Percentiles rank a stretch among this genome's conserved stretches.
phyloP scores from a whole-genome alignment of 2,329 filamentous ascomycete species.

The Colletotrichum higginsianum region DNA sequence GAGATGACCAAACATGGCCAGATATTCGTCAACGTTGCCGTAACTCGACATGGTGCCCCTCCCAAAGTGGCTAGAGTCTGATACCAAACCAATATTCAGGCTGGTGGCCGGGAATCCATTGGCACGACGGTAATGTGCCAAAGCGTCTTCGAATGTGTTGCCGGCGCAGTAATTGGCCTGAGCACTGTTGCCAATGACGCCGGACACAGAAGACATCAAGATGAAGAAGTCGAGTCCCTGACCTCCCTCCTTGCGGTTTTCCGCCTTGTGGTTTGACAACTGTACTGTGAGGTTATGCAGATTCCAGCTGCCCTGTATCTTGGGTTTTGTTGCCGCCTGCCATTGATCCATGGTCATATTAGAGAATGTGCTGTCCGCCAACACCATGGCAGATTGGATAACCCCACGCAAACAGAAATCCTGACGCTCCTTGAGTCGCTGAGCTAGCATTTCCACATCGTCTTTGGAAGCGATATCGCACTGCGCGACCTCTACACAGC shows the following conservation, averaged over 20 bases:
- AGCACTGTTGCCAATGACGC: constrained; percentile 41
- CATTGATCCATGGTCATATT: constrained; percentile 43
- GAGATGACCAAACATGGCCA: constrained; percentile 49
- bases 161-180: constrained; percentile 44
- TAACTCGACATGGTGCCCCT: constrained; percentile 65
- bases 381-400: constrained; percentile 52
- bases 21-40: constrained; percentile 61
- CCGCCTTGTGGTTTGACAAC: background rate
- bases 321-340: constrained; percentile 38
- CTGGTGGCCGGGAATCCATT: constrained; percentile 5
- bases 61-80: constrained; percentile 60
- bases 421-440: constrained; percentile 44
- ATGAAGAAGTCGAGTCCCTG: constrained; percentile 42
- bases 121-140: constrained; percentile 34
- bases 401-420: constrained; percentile 43
- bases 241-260: background rate
- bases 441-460: constrained; percentile 33
- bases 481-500: constrained; percentile 32
- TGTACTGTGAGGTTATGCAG: constrained; percentile 30
- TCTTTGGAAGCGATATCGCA: constrained; percentile 43
- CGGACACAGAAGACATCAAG: constrained; percentile 43
- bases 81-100: constrained; percentile 35
- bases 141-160: constrained; percentile 43
- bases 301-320: constrained; percentile 41
- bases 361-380: constrained; percentile 42